These are phyloP conservation scores for Tetrahymena malaccensis DNA, from an alignment of 73 alveolate genomes.

Conservation along the genomic window DNA sequence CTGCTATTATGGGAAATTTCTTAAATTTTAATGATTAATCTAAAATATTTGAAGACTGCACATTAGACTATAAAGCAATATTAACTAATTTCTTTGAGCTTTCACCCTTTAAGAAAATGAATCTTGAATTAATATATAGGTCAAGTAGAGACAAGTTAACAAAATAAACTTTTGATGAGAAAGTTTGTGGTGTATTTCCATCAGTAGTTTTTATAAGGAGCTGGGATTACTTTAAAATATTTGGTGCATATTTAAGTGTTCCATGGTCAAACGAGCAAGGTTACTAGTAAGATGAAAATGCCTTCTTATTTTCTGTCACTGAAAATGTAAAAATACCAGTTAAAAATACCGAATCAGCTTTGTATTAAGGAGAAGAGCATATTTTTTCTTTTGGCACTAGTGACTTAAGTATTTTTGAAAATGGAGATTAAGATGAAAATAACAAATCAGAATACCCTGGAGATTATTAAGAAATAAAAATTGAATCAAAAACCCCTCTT, in stretches of 20 bases:
- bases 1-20: background rate
- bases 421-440: background rate
- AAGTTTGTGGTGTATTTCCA: background rate
- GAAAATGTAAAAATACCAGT: background rate
- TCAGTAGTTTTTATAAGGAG: background rate
- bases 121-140: background rate
- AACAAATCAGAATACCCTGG: background rate
- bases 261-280: background rate
- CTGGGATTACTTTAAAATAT: background rate
- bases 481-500: background rate
- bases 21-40: background rate
- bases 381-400: background rate
- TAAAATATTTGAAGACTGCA: background rate
- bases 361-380: background rate
- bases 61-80: background rate
- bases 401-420: background rate
- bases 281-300: background rate
- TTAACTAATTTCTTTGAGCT: background rate
- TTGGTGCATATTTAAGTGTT: background rate
- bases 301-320: background rate
- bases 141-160: background rate
- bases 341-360: background rate
- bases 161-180: background rate
- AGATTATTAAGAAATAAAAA: background rate
- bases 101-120: background rate